These are phyloP conservation scores for Hericium alpestre DNA, from an alignment of 768 basidiomycete species.

Conservation along the genomic window DNA sequence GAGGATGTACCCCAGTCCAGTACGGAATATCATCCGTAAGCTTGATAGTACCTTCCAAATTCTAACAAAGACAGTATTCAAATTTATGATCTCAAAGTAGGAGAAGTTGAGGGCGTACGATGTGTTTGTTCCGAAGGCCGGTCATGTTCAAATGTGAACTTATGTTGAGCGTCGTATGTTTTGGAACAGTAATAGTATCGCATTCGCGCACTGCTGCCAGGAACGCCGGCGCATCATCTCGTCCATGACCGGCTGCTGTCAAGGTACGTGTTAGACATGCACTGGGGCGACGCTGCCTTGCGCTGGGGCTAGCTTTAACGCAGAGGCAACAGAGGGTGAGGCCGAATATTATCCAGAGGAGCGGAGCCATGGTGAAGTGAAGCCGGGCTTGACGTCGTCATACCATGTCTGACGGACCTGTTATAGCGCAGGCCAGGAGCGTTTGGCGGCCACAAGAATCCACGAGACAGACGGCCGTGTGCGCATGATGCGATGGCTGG, in stretches of 20 bases:
- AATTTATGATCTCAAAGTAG: not conserved
- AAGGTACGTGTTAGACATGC: not conserved
- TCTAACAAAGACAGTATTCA: conserved; percentile 20
- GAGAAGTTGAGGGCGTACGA: conserved; percentile 24
- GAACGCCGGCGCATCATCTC: conserved; percentile 43
- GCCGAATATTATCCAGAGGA: too few species aligned
- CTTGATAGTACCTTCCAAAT: conserved; percentile 38
- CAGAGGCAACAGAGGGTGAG: too few species aligned
- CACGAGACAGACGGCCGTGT: too few species aligned
- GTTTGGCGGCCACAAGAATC: too few species aligned
- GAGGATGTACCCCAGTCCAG: conserved; percentile 35
- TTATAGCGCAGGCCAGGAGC: too few species aligned
- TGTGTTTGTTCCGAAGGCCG: conserved; percentile 35
- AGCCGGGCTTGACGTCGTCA: too few species aligned
- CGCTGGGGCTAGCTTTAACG: too few species aligned
- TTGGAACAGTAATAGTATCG: conserved; percentile 32
- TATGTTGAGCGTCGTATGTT: conserved; percentile 38
- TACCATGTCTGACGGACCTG: too few species aligned
- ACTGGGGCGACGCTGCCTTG: too few species aligned
- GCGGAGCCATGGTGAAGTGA: too few species aligned
- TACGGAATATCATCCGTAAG: conserved; percentile 42
- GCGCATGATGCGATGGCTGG: too few species aligned
- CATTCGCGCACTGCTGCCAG: conserved; percentile 31
- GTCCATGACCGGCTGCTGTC: conserved; percentile 23
- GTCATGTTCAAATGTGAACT: conserved; percentile 45